These are phyloP conservation scores for Claviceps africana DNA, from an alignment of 2,329 filamentous ascomycete species.

Conservation along the genomic window DNA sequence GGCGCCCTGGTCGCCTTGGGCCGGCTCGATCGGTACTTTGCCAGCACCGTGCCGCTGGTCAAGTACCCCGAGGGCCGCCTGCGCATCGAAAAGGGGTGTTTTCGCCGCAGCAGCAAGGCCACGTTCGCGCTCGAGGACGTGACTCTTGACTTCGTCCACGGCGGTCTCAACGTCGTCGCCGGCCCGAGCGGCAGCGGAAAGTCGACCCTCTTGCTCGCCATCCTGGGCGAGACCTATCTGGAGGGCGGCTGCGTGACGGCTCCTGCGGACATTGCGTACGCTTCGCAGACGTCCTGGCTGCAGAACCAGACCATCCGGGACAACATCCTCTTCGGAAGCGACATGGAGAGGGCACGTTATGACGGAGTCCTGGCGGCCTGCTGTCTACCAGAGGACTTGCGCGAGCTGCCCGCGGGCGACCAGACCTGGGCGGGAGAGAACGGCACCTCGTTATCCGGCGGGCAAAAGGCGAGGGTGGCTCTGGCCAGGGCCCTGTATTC, in stretches of 20 bases:
- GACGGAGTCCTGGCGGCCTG: conserved; percentile 41
- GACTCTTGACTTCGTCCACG: conserved; percentile 36
- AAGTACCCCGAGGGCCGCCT: conserved; percentile 36
- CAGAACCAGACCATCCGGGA: conserved; percentile 41
- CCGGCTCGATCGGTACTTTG: conserved; percentile 40
- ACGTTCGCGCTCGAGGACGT: conserved; percentile 34
- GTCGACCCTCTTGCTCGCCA: conserved; percentile 38
- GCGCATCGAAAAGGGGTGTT: conserved; percentile 30
- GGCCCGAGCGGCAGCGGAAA: conserved; percentile 44
- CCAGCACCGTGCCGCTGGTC: conserved; percentile 32
- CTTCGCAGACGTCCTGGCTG: conserved; percentile 43
- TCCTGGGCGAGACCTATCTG: conserved; percentile 40
- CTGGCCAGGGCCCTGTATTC: conserved; percentile 45
- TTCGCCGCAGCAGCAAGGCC: conserved; percentile 35
- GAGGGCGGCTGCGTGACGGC: conserved; percentile 33
- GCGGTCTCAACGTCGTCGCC: conserved; percentile 39
- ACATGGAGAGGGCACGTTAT: conserved; percentile 39
- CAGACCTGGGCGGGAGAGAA: conserved; percentile 39
- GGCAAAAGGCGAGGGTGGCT: conserved; percentile 42
- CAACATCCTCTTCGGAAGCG: conserved; percentile 40
- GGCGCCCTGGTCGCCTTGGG: conserved; percentile 29
- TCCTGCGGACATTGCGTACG: conserved; percentile 39
- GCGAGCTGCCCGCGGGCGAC: conserved; percentile 35
- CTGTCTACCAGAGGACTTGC: conserved; percentile 35
- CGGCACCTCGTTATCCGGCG: conserved; percentile 40